Base-by-base conservation (phyloP, 176 grass and related monocot genomes). In the Eleusine indica region DNA sequence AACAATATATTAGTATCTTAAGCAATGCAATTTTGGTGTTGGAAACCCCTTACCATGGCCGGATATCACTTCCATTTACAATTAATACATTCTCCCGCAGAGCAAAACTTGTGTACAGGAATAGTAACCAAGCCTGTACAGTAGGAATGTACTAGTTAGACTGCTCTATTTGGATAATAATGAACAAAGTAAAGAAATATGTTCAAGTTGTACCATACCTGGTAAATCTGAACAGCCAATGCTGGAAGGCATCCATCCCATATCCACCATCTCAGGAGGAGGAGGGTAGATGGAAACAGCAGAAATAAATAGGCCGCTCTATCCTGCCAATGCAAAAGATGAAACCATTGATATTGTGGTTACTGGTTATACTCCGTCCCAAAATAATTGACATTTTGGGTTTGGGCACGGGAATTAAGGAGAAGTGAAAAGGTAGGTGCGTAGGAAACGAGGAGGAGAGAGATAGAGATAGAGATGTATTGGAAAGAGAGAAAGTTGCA, bases 211-310 rank as follows among this genome's bases (percentile, higher is more conserved):
- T 82, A 70, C 52, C 17, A 58, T 87, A 98, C 96, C 91, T 98
- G 96, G 30, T 98, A 98, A 39, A 95, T 19, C 79, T 98, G 96
- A 85, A 96, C 96, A 68, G 96, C 93, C 91, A 92, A 83, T 47
- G 91, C 91, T 62, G 96, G 96, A 86, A 98, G 83, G 83, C 96
- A 98, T 68, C 88, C 91, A 62, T 91, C 82, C 96, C 96, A 98
- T 58, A 95, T 73, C 90, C 91, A 95, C 81, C 84, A 91, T 88
- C 91, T 93, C 58, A 98, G 66, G 57, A 95, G 60, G 53, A 98
- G 93, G 35, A 98, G 89, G 82, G 82, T 87, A 54, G 89, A 95
- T 75, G 96, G 96, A 86, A 98, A 98, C 54, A 95, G 66, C 68
- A 98, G 87, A 91, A 98, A 98, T 71, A 90, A 77, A 85, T 91